These are phyloP conservation scores for Craterostigma plantagineum DNA, from an alignment of 257 asterid genomes.

Conservation along the genomic window DNA sequence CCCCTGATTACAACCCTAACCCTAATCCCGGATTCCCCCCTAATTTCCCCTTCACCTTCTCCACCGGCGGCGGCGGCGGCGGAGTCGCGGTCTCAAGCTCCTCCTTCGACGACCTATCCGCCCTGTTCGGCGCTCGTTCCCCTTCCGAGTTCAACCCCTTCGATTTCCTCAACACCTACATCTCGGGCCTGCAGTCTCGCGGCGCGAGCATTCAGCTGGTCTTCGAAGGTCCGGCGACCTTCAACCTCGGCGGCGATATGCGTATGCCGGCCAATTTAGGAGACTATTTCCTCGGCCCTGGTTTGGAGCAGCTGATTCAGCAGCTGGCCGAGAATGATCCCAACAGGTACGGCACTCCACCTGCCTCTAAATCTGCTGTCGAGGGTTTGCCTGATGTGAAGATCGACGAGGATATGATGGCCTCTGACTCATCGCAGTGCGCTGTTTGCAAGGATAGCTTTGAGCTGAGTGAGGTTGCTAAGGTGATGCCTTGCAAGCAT, in stretches of 20 bases:
- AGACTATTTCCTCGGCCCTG: constrained; percentile 56
- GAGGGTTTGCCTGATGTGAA: constrained; percentile 25
- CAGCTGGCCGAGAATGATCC: constrained; percentile 73
- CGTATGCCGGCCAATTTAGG: constrained; percentile 27
- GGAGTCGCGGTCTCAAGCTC: constrained; percentile 10
- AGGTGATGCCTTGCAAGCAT: constrained; percentile 80
- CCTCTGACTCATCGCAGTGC: constrained; percentile 52
- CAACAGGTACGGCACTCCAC: constrained; percentile 56
- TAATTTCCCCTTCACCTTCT: constrained; percentile 10
- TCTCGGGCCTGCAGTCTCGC: constrained; percentile 22
- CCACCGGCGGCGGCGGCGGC: constrained; percentile 16
- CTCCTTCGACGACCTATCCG: constrained; percentile 17
- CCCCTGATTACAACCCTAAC: constrained; percentile 9
- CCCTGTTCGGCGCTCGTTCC: constrained; percentile 23
- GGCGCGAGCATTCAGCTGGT: constrained; percentile 45
- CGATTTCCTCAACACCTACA: constrained; percentile 31
- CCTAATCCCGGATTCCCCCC: constrained; percentile 11
- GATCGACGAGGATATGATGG: constrained; percentile 33
- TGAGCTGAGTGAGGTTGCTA: constrained; percentile 32
- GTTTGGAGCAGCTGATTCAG: constrained; percentile 62
- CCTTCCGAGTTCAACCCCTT: constrained; percentile 48
- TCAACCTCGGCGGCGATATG: constrained; percentile 13
- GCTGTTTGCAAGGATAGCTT: constrained; percentile 82
- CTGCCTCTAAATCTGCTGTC: constrained; percentile 45
- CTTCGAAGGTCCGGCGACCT: constrained; percentile 19